Evolutionary conservation across 2,329 filamentous ascomycete genomes (phyloP).

Genomic region (Arachnomyces sp.): DNA sequence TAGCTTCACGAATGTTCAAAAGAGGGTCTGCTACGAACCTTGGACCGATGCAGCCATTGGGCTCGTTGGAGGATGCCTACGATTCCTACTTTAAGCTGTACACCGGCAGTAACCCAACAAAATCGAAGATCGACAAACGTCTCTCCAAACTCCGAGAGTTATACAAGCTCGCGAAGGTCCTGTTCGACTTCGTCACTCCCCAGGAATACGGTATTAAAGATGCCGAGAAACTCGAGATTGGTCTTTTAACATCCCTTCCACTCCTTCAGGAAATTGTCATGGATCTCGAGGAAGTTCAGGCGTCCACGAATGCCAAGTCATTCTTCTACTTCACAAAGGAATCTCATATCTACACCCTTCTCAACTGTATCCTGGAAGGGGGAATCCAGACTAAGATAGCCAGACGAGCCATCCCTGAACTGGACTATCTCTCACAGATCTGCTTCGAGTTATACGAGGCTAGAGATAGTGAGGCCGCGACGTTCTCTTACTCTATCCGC

Average conservation of each 20-base stretch:
- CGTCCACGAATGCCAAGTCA: constrained; percentile 83
- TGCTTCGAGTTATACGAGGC: constrained; percentile 98
- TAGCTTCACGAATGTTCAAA: constrained; percentile 39
- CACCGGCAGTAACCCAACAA: constrained; percentile 63
- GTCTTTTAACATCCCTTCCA: constrained; percentile 83
- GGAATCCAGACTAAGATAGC: constrained; percentile 96
- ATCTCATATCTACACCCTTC: constrained; percentile 93
- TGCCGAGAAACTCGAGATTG: constrained; percentile 96
- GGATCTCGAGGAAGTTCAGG: constrained; percentile 94
- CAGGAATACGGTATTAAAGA: constrained; percentile 97
- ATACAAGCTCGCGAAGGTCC: constrained; percentile 84
- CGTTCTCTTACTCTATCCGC: constrained; percentile 89
- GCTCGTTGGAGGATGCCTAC: constrained; percentile 47
- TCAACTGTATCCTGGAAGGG: constrained; percentile 96
- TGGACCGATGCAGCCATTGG: constrained; percentile 34
- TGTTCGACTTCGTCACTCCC: constrained; percentile 97
- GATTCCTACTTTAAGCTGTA: constrained; percentile 84
- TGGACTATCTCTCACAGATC: constrained; percentile 95
- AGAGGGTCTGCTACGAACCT: constrained; percentile 43
- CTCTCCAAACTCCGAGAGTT: constrained; percentile 85
- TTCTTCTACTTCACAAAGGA: constrained; percentile 99
- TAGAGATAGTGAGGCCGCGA: constrained; percentile 66
- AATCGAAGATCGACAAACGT: constrained; percentile 72
- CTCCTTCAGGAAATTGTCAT: constrained; percentile 94
- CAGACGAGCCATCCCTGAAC: constrained; percentile 86